A percentile compares a stretch with the other conserved stretches of the same genome.
Evolutionary conservation across 2,329 filamentous ascomycete genomes (phyloP).

Genomic region (Pleoardoris graminearum): DNA sequence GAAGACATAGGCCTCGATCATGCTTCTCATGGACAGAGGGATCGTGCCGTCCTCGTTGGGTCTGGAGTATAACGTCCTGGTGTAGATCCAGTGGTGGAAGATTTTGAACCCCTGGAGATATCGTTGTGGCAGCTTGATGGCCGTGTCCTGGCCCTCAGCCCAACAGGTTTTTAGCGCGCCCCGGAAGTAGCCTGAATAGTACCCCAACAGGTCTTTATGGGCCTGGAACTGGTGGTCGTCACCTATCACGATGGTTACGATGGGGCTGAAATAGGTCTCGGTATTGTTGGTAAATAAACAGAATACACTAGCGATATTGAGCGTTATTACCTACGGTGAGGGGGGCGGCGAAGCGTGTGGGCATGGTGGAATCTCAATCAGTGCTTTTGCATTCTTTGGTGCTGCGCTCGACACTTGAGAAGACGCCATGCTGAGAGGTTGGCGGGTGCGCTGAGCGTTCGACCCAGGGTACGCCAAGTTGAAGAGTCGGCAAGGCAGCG

Average conservation of each 20-base stretch:
- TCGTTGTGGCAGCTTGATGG: background rate
- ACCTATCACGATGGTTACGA: conserved; percentile 7
- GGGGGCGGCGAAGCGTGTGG: no score
- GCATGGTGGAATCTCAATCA: no score
- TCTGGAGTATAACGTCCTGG: conserved; percentile 4
- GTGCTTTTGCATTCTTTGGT: no score
- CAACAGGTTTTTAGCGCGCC: background rate
- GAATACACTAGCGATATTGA: no score
- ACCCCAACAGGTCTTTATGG: conserved; percentile 5
- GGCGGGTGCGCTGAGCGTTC: no score
- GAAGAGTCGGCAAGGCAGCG: no score
- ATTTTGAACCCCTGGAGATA: conserved; percentile 14
- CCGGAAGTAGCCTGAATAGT: conserved; percentile 6
- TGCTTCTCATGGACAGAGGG: background rate
- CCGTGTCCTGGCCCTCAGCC: background rate
- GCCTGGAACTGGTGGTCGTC: conserved; percentile 1
- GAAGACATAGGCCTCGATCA: conserved; percentile 15
- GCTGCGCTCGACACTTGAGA: no score
- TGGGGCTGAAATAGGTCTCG: background rate
- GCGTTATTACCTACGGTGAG: no score
- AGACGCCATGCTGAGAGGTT: no score
- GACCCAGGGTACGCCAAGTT: no score
- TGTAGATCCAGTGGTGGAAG: conserved; percentile 23
- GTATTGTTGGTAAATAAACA: no score
- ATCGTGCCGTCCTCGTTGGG: background rate